A percentile compares a stretch with the other conserved stretches of the same genome.
Evolutionary conservation across 2,329 filamentous ascomycete species (phyloP).

Genomic region (Metarhizium rileyi): DNA sequence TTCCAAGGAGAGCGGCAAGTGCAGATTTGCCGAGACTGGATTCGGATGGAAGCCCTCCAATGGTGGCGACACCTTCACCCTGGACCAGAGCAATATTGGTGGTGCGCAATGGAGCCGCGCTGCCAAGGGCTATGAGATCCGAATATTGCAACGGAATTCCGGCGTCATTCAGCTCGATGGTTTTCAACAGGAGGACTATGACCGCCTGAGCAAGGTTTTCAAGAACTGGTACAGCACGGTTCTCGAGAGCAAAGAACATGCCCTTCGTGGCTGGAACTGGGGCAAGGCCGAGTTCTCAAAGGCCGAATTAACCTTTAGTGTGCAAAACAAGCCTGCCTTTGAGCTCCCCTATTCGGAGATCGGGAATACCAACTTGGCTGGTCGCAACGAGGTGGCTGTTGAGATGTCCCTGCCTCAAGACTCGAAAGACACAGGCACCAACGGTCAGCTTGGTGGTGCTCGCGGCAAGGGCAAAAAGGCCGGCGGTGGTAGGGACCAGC

Average conservation of each 20-base stretch:
- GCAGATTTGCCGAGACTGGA: constrained; percentile 87
- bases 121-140: constrained; percentile 85
- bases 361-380: constrained; percentile 92
- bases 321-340: constrained; percentile 92
- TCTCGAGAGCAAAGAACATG: constrained; percentile 87
- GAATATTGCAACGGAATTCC: constrained; percentile 75
- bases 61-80: constrained; percentile 85
- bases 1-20: constrained; percentile 85
- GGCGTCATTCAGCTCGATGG: constrained; percentile 90
- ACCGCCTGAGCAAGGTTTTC: constrained; percentile 84
- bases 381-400: constrained; percentile 94
- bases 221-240: constrained; percentile 97
- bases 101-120: constrained; percentile 92
- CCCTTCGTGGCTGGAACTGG: constrained; percentile 97
- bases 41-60: constrained; percentile 89
- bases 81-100: constrained; percentile 77
- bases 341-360: constrained; percentile 97
- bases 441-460: constrained; percentile 64
- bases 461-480: constrained; percentile 77
- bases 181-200: constrained; percentile 89
- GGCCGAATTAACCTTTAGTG: constrained; percentile 90
- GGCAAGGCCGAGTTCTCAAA: constrained; percentile 96
- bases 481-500: constrained; percentile 78
- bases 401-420: constrained; percentile 77
- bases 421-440: constrained; percentile 61